Percentiles rank a stretch among this genome's conserved stretches.
Conservation (phyloP, 2,329 filamentous ascomycete genomes). For the Aspergillus cejpii region DNA sequence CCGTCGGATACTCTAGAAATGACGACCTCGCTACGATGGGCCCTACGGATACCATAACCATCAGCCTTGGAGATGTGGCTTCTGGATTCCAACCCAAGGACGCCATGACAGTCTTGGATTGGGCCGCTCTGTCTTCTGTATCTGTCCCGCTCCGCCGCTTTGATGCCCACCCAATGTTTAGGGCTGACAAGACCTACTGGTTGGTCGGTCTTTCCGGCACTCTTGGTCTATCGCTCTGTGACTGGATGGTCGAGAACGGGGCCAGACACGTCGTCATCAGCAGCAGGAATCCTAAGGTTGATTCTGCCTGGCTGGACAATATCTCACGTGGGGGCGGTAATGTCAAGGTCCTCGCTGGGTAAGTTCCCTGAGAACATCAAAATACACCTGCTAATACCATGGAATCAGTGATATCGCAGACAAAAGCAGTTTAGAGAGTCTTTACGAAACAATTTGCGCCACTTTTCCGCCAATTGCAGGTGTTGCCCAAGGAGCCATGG, state of each 20-base stretch:
- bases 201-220: conserved; percentile 28
- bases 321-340: conserved; percentile 4
- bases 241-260: conserved; percentile 27
- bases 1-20: too few species aligned
- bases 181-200: conserved; percentile 24
- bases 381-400: too few species aligned
- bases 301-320: conserved; percentile 12
- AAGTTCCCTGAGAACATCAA: too few species aligned
- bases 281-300: conserved; percentile 24
- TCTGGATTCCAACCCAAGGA: too few species aligned
- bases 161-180: conserved; percentile 9
- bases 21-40: too few species aligned
- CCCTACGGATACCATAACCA: too few species aligned
- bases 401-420: not conserved
- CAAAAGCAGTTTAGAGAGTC: too few species aligned
- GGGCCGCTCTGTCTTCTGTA: not conserved
- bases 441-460: too few species aligned
- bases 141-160: conserved; percentile 1
- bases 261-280: conserved; percentile 24
- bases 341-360: not conserved
- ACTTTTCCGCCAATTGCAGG: conserved; percentile 34
- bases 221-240: conserved; percentile 23
- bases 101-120: not conserved
- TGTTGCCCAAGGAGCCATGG: conserved; percentile 31
- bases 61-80: too few species aligned